These are phyloP conservation scores for Melampsora larici-populina DNA, from an alignment of 1,284 basidiomycete species.

Conservation along the genomic window DNA sequence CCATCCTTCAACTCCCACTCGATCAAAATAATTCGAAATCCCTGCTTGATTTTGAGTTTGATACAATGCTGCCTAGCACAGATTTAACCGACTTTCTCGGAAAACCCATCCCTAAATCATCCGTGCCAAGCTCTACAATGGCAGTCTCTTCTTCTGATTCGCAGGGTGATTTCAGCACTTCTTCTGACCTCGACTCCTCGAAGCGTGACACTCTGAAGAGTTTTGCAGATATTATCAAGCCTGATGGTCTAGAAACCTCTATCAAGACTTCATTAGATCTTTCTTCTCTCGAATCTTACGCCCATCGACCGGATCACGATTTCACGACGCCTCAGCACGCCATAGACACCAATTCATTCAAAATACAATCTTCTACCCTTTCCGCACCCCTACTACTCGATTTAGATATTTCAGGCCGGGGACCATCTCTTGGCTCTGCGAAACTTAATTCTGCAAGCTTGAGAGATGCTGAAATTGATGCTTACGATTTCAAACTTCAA, in stretches of 20 bases:
- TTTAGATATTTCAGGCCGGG: constrained; percentile 18
- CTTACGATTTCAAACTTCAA: not conserved
- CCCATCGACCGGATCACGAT: not conserved
- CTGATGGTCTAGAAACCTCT: not conserved
- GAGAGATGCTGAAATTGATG: not conserved
- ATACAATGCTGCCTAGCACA: not conserved
- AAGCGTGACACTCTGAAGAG: not conserved
- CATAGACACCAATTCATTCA: not conserved
- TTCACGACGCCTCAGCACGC: not conserved
- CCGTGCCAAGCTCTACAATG: not conserved
- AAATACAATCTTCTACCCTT: not conserved
- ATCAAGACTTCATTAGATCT: not conserved
- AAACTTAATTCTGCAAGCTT: not conserved
- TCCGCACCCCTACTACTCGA: constrained; percentile 8
- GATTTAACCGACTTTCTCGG: not conserved
- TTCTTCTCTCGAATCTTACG: not conserved
- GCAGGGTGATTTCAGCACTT: not conserved
- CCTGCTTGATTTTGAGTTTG: not conserved
- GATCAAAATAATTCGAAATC: not conserved
- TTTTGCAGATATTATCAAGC: not conserved
- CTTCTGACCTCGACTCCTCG: not conserved
- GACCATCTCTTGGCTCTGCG: not conserved
- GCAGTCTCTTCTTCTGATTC: not conserved
- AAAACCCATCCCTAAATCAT: not conserved
- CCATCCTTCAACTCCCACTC: constrained; percentile 7